A percentile compares a stretch with the other conserved stretches of the same genome.
Conservation (phyloP, 306 rosid genomes). For the Casuarina cunninghamiana region DNA sequence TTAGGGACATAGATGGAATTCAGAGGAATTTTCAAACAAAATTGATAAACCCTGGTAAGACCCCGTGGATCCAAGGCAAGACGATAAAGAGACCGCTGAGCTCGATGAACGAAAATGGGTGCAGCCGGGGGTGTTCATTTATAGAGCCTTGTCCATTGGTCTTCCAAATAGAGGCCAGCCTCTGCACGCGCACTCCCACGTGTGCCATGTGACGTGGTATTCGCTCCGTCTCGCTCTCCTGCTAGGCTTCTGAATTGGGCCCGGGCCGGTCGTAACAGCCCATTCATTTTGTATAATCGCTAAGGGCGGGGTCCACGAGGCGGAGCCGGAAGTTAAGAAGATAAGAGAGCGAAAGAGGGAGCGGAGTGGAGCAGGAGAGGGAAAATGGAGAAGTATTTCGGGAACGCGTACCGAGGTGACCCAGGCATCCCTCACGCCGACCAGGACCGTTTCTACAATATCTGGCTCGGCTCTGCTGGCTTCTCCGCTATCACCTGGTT, state of each 20-base stretch:
- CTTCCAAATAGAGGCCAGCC: conserved; percentile 12
- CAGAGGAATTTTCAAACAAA: conserved; percentile 8
- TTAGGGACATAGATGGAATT: conserved; percentile 29
- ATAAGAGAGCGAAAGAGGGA: not conserved
- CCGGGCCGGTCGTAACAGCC: no score
- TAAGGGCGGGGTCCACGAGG: not conserved
- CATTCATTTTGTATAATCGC: not conserved
- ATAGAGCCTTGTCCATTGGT: conserved; percentile 26
- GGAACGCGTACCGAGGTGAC: conserved; percentile 89
- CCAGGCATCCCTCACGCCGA: conserved; percentile 86
- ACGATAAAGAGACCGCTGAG: not conserved
- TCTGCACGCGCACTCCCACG: not conserved
- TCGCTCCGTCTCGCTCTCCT: not conserved
- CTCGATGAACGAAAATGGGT: not conserved
- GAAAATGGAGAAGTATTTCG: conserved; percentile 87
- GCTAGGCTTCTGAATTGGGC: not conserved
- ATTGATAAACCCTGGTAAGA: conserved; percentile 33
- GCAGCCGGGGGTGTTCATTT: conserved; percentile 16
- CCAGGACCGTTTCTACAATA: conserved; percentile 56
- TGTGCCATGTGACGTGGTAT: not conserved
- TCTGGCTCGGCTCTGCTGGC: conserved; percentile 71
- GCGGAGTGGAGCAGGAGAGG: not conserved
- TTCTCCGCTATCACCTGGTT: conserved; percentile 49
- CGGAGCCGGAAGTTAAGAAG: not conserved
- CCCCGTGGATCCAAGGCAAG: conserved; percentile 9